Evolutionary conservation across 192 early-diverging fungal species (phyloP), one percentile per base, ranked within the genome.

Genomic region (Coemansia sp.): DNA sequence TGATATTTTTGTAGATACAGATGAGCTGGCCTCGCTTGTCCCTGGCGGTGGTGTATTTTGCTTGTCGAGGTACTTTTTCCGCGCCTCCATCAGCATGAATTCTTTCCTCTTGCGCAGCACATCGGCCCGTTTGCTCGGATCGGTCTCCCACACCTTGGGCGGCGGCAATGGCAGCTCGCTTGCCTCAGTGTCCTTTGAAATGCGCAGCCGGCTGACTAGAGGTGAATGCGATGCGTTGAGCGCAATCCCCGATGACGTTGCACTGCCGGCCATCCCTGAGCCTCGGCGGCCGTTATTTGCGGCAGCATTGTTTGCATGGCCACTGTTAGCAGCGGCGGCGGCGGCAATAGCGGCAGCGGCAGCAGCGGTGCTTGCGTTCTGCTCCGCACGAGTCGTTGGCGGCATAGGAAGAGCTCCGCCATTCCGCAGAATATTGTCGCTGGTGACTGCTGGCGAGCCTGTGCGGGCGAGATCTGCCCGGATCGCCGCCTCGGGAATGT

Each of bases 361-460:
- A 19, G 61, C 55, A 22, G 36, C 55, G 6, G 32, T 9, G 51
- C 46, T 41, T 26, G 63, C 32, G 32, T 45, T 52, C 51, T 72
- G 75, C 21, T 68, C 75, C 1, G 69, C 61, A 4, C 61, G 64
- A 13, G 67, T 67, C 41, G 71, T 65, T 8, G 72, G 73, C 13
- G 78, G 78, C 16, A 74, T 46, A 41, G 78, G 78, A 36, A 80
- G 70, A 19, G 73, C 67, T 32, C 78, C 78, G 1, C 73, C 87
- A 39, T 93, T 85, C 37, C 87, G 84, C 37, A 93, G 78, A 49
- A 91, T 90, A 72, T 93, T 92, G 64, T 95, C 92, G 60, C 89
- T 90, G 18, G 92, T 93, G 56, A 87, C 83, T 52, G 91, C 89
- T 19, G 92, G 90, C 11, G 90, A 92, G n/a, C 93, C 92, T 13